Base-by-base conservation (phyloP, 2,329 filamentous ascomycete species). In the Chaetomiaceae sp. region DNA sequence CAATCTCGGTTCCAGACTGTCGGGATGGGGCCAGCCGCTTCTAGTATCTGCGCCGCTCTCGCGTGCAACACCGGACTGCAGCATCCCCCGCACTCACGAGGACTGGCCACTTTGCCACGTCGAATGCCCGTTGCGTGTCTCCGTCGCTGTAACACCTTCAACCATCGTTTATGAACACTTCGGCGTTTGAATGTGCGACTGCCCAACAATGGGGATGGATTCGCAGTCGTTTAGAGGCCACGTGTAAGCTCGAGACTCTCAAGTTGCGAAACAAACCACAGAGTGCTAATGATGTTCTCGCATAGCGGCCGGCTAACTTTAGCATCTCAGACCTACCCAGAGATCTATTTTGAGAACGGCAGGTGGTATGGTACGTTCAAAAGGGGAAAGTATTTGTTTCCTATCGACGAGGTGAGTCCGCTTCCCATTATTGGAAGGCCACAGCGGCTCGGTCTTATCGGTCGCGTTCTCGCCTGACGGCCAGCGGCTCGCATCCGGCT, bases 371-470 rank as follows among this genome's bases (percentile, higher is more conserved):
- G 87, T 63, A 78, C 77, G 20, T 89, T 76, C 66, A 77, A 78
- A 56, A 78, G 73, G 60, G 84, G 83, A 48, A 81, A 84, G 60
- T 92, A 92, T 66, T 75, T 88, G 69, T 81, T 86, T 56, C 89
- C 89, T 19, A 86, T 87, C 66, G 89, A 93, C 66, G 81, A 86
- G 69, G 84, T 86, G 71, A 68, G 73, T n/a, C n/a, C n/a, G n/a
- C n/a, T n/a, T n/a, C n/a, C n/a, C n/a, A n/a, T n/a, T n/a, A n/a
- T n/a, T n/a, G n/a, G n/a, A n/a, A n/a, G n/a, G n/a, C n/a, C n/a
- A n/a, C n/a, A n/a, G n/a, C n/a, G n/a, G n/a, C n/a, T n/a, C n/a
- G n/a, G n/a, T n/a, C n/a, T n/a, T n/a, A n/a, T n/a, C n/a, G n/a
- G n/a, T n/a, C n/a, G n/a, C n/a, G n/a, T n/a, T n/a, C n/a, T n/a